phyloP scores from a whole-genome alignment of 768 basidiomycete species.

The Myochromella boudieri region DNA sequence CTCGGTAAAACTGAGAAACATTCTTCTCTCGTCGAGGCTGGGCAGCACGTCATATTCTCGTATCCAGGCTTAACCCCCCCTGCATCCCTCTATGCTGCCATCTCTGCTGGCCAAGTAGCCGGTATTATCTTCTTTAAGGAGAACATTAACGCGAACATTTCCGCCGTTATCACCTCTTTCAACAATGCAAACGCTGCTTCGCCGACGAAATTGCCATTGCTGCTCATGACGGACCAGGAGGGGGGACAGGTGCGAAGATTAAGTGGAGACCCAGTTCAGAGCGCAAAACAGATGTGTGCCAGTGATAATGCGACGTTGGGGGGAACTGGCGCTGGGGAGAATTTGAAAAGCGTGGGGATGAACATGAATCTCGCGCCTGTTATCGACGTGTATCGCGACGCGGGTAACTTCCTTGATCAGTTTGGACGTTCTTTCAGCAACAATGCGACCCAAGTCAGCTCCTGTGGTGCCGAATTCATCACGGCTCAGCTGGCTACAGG shows the following conservation, averaged over 20 bases:
- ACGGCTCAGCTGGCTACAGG: conserved; percentile 13
- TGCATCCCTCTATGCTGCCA: conserved; percentile 10
- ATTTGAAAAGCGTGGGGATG: conserved; percentile 15
- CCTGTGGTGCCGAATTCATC: conserved; percentile 14
- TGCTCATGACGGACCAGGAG: conserved; percentile 20
- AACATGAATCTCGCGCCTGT: conserved; percentile 18
- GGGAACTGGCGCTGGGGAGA: conserved; percentile 12
- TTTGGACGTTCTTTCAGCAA: conserved; percentile 16
- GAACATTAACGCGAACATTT: conserved; percentile 12
- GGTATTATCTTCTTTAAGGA: conserved; percentile 17
- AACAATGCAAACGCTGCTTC: conserved; percentile 15
- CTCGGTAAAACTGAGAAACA: conserved; percentile 8
- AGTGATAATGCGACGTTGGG: conserved; percentile 5
- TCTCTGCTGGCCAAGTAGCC: conserved; percentile 13
- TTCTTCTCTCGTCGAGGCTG: conserved; percentile 10
- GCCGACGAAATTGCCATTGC: conserved; percentile 9
- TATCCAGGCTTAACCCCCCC: conserved; percentile 15
- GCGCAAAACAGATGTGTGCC: conserved; percentile 16
- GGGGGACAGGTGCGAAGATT: conserved; percentile 17
- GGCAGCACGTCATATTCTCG: conserved; percentile 16
- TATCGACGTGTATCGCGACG: conserved; percentile 15
- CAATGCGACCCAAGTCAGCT: conserved; percentile 5
- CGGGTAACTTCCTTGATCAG: conserved; percentile 16
- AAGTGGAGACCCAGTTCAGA: conserved; percentile 13
- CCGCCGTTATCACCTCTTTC: conserved; percentile 10